A percentile compares a stretch with the other conserved stretches of the same genome.
Conservation (phyloP, 495 filamentous ascomycete species). For the Penicillium canariense region DNA sequence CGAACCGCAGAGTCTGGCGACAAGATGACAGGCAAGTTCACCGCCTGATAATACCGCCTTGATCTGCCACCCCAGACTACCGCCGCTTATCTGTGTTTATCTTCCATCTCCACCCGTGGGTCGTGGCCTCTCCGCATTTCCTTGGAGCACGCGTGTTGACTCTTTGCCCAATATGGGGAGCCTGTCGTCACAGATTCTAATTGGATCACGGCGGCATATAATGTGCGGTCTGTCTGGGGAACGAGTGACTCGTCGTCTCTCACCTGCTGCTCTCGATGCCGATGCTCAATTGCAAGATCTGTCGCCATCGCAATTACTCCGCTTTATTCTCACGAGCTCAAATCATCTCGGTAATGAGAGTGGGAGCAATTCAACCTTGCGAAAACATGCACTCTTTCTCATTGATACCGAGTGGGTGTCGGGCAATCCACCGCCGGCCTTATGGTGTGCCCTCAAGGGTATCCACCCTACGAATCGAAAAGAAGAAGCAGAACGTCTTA, state of each 20-base stretch:
- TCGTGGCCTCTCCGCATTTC: conserved; percentile 9
- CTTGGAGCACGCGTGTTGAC: not conserved
- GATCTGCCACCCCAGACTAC: conserved; percentile 21
- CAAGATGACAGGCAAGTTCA: conserved; percentile 14
- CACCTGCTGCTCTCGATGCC: not conserved
- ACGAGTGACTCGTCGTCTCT: conserved; percentile 6
- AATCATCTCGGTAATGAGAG: conserved; percentile 2
- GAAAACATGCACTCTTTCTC: conserved; percentile 12
- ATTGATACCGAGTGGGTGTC: conserved; percentile 28
- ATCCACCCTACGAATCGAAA: not conserved
- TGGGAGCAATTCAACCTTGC: not conserved
- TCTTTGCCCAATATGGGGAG: conserved; percentile 13
- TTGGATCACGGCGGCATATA: not conserved
- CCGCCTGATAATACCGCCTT: conserved; percentile 19
- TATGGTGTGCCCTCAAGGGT: conserved; percentile 27
- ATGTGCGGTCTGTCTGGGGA: not conserved
- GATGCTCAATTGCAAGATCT: conserved; percentile 14
- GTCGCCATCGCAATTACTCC: conserved; percentile 31
- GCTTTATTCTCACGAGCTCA: conserved; percentile 29
- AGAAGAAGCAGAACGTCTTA: conserved; percentile 6
- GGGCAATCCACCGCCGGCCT: conserved; percentile 17
- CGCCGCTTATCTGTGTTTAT: conserved; percentile 23
- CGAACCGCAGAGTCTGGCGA: conserved; percentile 18
- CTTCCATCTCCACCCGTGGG: conserved; percentile 28
- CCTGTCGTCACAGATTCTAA: not conserved